Evolutionary conservation across 306 rosid genomes (phyloP).

Genomic region (Myrica gale): DNA sequence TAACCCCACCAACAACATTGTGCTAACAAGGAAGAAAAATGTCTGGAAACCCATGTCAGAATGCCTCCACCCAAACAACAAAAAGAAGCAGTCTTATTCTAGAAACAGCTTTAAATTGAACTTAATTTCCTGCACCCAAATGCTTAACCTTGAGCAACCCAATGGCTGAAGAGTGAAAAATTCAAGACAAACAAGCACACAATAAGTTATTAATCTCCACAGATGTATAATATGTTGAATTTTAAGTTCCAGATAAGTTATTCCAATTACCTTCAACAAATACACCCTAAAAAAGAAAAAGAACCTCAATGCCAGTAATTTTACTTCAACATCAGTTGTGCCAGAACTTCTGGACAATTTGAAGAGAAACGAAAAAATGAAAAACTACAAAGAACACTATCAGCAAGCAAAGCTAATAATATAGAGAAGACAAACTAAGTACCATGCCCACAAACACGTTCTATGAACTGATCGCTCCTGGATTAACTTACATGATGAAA

Average conservation of each 20-base stretch:
- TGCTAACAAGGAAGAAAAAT: neutral
- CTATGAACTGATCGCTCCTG: constrained; percentile 1
- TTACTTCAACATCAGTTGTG: neutral
- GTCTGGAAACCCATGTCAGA: neutral
- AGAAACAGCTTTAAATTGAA: neutral
- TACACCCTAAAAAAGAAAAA: neutral
- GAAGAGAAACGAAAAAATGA: neutral
- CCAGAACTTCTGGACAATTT: neutral
- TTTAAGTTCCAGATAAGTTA: neutral
- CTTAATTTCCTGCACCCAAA: neutral
- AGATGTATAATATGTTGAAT: neutral
- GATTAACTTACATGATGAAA: constrained; percentile 86
- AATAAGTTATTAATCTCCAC: neutral
- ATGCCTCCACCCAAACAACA: neutral
- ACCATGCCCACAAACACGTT: constrained; percentile 3
- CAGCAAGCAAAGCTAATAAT: constrained; percentile 10
- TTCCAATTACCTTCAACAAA: neutral
- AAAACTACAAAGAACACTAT: neutral
- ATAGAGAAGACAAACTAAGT: constrained; percentile 1
- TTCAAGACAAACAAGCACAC: neutral
- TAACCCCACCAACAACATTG: neutral
- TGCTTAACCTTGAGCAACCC: neutral
- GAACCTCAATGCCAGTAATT: neutral
- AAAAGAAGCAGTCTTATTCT: neutral
- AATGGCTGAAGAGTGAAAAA: neutral